A percentile compares a stretch with the other conserved stretches of the same genome.
These are phyloP conservation scores for Pholiota molesta DNA, from an alignment of 768 basidiomycete species.

Conservation along the genomic window DNA sequence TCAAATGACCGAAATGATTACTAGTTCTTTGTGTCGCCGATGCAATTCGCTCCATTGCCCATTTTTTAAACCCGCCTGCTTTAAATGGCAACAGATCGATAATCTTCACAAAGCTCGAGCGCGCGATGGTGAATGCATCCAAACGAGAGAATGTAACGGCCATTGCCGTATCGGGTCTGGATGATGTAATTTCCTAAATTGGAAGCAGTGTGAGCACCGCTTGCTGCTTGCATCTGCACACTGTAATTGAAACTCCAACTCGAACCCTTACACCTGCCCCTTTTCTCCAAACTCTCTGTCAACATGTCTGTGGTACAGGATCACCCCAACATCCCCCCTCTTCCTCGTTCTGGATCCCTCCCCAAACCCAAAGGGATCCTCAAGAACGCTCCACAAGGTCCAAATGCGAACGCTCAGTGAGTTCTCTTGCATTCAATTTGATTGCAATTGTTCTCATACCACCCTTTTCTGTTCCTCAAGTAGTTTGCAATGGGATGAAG, in stretches of 20 bases:
- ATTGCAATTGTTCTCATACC: slow-evolving; percentile 11
- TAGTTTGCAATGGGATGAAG: slow-evolving; percentile 94
- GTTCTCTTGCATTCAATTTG: slow-evolving; percentile 21
- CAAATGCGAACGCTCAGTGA: slow-evolving; percentile 52
- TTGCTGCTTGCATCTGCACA: slow-evolving; percentile 1
- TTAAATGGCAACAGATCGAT: too few relatives aligned
- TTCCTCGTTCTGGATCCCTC: slow-evolving; percentile 64
- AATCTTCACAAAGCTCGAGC: too few relatives aligned
- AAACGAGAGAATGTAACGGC: not conserved
- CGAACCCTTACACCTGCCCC: not conserved
- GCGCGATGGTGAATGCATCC: not conserved
- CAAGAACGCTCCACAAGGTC: slow-evolving; percentile 72
- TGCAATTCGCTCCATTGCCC: too few relatives aligned
- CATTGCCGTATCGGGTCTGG: not conserved
- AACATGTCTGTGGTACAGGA: slow-evolving; percentile 40
- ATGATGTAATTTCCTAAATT: not conserved
- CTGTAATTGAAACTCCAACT: slow-evolving; percentile 7
- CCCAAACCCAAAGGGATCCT: slow-evolving; percentile 87
- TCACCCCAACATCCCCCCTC: slow-evolving; percentile 46
- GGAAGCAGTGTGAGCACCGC: slow-evolving; percentile 3
- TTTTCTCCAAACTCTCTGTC: not conserved
- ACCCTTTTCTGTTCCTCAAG: slow-evolving; percentile 28
- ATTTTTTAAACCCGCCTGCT: too few relatives aligned
- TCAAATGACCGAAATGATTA: too few relatives aligned
- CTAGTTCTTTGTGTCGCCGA: too few relatives aligned